Percentiles rank a stretch among this genome's conserved stretches.
These are phyloP conservation scores for Candida parachauliodes DNA, from an alignment of 805 yeast species.

Conservation along the genomic window DNA sequence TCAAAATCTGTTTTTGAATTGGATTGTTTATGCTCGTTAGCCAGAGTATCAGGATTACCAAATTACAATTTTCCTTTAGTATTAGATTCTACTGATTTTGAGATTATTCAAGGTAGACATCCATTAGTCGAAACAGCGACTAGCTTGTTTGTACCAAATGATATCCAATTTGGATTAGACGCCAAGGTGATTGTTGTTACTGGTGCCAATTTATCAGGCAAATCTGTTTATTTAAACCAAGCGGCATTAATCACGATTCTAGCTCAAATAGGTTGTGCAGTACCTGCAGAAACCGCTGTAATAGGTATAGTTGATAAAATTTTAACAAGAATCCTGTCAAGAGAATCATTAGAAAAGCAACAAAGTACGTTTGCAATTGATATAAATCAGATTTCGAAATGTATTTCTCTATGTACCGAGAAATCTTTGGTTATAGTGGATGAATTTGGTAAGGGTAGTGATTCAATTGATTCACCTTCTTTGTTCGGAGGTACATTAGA, in stretches of 20 bases:
- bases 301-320: slow-evolving; percentile 48
- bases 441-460: slow-evolving; percentile 56
- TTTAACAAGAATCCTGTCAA: slow-evolving; percentile 41
- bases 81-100: slow-evolving; percentile 11
- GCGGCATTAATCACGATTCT: slow-evolving; percentile 46
- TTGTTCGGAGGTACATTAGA: slow-evolving; percentile 38
- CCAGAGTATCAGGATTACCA: slow-evolving; percentile 4
- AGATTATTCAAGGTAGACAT: slow-evolving; percentile 43
- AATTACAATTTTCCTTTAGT: slow-evolving; percentile 6
- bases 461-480: slow-evolving; percentile 43
- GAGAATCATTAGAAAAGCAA: slow-evolving; percentile 36
- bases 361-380: slow-evolving; percentile 54
- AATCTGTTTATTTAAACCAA: slow-evolving; percentile 48
- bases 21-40: slow-evolving; percentile 10
- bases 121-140: slow-evolving; percentile 41
- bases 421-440: slow-evolving; percentile 46
- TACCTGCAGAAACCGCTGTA: slow-evolving; percentile 46
- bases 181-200: slow-evolving; percentile 35
- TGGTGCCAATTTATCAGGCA: slow-evolving; percentile 41
- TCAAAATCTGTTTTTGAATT: slow-evolving; percentile 1
- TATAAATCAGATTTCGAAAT: slow-evolving; percentile 39
- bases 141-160: slow-evolving; percentile 41
- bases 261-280: slow-evolving; percentile 53
- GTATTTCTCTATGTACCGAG: slow-evolving; percentile 35
- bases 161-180: slow-evolving; percentile 23